These are phyloP conservation scores for Chiua virens DNA, from an alignment of 768 basidiomycete species.

Conservation along the genomic window DNA sequence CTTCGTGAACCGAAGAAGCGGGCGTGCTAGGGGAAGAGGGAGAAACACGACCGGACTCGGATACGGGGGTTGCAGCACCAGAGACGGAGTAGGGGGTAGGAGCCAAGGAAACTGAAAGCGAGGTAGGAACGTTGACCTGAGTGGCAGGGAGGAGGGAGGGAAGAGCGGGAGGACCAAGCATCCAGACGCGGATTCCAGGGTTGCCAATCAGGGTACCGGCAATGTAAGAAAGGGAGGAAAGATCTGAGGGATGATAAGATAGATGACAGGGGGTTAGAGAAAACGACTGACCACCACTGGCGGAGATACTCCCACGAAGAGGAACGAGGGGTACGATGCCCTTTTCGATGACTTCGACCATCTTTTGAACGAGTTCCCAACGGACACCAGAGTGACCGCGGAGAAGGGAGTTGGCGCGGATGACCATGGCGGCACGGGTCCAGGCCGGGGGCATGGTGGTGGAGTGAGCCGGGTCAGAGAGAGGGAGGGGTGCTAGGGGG, in stretches of 20 bases:
- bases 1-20: constrained; percentile 26
- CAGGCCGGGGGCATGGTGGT: constrained; percentile 83
- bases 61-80: constrained; percentile 17
- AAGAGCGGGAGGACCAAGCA: constrained; percentile 33
- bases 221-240: constrained; percentile 81
- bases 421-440: constrained; percentile 84
- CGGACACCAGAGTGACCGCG: constrained; percentile 88
- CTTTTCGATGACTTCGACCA: constrained; percentile 67
- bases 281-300: constrained; percentile 64
- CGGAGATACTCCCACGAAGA: constrained; percentile 79
- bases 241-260: constrained; percentile 41
- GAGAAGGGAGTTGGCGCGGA: constrained; percentile 87
- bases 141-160: not conserved
- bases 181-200: constrained; percentile 72
- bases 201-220: constrained; percentile 81
- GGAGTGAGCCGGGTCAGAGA: constrained; percentile 65
- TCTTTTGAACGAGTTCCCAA: constrained; percentile 76
- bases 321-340: constrained; percentile 82
- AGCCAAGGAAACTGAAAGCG: constrained; percentile 2
- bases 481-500: constrained; percentile 47
- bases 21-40: constrained; percentile 45
- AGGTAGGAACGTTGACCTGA: constrained; percentile 15
- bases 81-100: constrained; percentile 3
- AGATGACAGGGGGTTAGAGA: not conserved
- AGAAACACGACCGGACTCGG: constrained; percentile 38